Percentiles rank a stretch among this genome's conserved stretches.
These are phyloP conservation scores for Hepatocystis sp. DNA, from an alignment of 169 alveolate species.

Conservation along the genomic window DNA sequence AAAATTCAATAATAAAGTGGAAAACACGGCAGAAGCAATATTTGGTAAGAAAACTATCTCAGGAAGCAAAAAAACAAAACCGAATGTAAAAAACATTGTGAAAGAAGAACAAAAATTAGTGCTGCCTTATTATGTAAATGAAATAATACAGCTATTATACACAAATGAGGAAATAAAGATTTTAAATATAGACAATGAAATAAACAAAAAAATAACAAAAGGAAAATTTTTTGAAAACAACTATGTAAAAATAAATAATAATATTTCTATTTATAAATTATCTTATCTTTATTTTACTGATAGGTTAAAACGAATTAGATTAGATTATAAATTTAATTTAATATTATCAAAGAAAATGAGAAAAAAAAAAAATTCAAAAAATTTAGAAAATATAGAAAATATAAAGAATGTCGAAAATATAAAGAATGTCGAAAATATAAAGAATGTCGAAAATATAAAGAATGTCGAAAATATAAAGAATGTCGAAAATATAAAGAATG, in stretches of 20 bases:
- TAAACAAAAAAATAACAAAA: constrained; percentile 27
- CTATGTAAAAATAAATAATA: constrained; percentile 11
- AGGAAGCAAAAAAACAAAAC: neutral
- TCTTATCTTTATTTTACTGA: constrained; percentile 57
- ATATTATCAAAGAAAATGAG: constrained; percentile 8
- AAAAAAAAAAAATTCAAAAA: neutral
- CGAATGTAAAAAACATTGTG: neutral
- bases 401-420: neutral
- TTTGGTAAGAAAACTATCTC: too few relatives aligned
- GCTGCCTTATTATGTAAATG: constrained; percentile 3
- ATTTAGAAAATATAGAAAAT: neutral
- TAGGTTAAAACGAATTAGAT: constrained; percentile 33
- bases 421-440: neutral
- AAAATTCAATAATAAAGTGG: too few relatives aligned
- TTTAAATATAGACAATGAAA: constrained; percentile 19
- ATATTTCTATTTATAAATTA: constrained; percentile 29
- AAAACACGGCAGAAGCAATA: too few relatives aligned
- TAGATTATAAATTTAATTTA: constrained; percentile 34
- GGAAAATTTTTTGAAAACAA: constrained; percentile 12
- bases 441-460: too few relatives aligned
- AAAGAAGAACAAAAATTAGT: neutral
- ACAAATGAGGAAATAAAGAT: constrained; percentile 11
- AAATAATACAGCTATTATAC: constrained; percentile 7
- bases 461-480: too few relatives aligned
- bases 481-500: too few relatives aligned